phyloP scores from a whole-genome alignment of 2,329 filamentous ascomycete species.

The Byssoonygena ceratinophila region DNA sequence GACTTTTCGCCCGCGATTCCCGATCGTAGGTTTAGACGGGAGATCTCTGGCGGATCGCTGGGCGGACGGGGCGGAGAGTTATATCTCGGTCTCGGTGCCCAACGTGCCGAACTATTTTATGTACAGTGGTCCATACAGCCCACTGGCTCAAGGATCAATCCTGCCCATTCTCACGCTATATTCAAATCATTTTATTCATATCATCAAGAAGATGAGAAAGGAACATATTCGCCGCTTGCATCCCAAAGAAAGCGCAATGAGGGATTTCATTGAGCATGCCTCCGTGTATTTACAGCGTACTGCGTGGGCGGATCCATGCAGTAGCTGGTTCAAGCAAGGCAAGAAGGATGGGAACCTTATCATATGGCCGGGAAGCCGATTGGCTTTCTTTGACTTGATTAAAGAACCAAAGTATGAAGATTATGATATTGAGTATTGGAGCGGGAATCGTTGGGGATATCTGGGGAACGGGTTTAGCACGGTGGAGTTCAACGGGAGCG shows the following conservation, averaged over 20 bases:
- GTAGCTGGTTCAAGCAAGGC: conserved; percentile 21
- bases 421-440: conserved; percentile 18
- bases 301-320: conserved; percentile 15
- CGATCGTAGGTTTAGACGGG: conserved; percentile 15
- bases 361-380: conserved; percentile 21
- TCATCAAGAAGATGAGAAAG: conserved; percentile 17
- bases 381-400: conserved; percentile 17
- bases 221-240: conserved; percentile 16
- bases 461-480: conserved; percentile 17
- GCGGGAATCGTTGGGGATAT: conserved; percentile 17
- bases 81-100: conserved; percentile 14
- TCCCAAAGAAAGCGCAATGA: conserved; percentile 15
- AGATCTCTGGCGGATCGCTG: conserved; percentile 13
- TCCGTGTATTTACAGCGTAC: conserved; percentile 14
- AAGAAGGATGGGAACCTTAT: conserved; percentile 19
- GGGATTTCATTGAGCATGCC: conserved; percentile 16
- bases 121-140: conserved; percentile 16
- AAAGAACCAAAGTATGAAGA: conserved; percentile 16
- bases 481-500: conserved; percentile 13
- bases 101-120: conserved; percentile 18
- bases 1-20: conserved; percentile 26
- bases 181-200: conserved; percentile 16
- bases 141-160: conserved; percentile 17
- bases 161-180: conserved; percentile 11
- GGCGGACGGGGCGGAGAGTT: conserved; percentile 13